Base-by-base conservation (phyloP, 1,284 basidiomycete species). In the Austroboletus novae-zelandiae region DNA sequence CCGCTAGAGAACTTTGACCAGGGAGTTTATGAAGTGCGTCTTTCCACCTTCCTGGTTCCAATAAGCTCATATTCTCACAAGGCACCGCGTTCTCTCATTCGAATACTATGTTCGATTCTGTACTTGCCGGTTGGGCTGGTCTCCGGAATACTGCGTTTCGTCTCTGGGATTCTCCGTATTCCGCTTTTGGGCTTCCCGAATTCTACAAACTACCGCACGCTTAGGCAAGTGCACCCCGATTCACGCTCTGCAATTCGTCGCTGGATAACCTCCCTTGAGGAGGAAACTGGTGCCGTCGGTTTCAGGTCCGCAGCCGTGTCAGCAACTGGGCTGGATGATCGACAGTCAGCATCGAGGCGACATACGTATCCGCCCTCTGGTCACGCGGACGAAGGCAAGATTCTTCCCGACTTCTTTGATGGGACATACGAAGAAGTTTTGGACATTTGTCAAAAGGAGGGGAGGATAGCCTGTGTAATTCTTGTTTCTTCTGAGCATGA, bases 401-500 rank as follows among this genome's bases (percentile, higher is more conserved):
- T 79, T 11, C 71, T 94, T 0, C 91, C 92, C 0, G 87, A 92
- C 53, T 94, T 97, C 71, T 84, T 78, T 46, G 67, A 88, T 5
- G 87, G 88, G 1, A 77, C 83, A n/a, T 98, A 98, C 65, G 90
- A 95, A 55, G 80, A 87, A 8, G 88, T 88, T 39, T 70, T 96
- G 53, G 77, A 80, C 43, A 65, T 69, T 15, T 88, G 91, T 52
- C 81, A 92, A 64, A 79, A 76, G 46, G 86, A 95, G 42, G 73
- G 80, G 23, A 81, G 81, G 66, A 78, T 97, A 42, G 86, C 88
- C 0, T 89, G 91, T 59, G 80, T 95, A 1, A 71, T 98, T 1
- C 74, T 98, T n/a, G 85, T 94, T 43, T 93, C 90, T 61, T 83
- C 84, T 34, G 94, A 97, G 61, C 94, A 98, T 60, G 91, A 96